These are phyloP conservation scores for Naganishia vaughanmartiniae DNA, from an alignment of 768 basidiomycete species.

Conservation along the genomic window DNA sequence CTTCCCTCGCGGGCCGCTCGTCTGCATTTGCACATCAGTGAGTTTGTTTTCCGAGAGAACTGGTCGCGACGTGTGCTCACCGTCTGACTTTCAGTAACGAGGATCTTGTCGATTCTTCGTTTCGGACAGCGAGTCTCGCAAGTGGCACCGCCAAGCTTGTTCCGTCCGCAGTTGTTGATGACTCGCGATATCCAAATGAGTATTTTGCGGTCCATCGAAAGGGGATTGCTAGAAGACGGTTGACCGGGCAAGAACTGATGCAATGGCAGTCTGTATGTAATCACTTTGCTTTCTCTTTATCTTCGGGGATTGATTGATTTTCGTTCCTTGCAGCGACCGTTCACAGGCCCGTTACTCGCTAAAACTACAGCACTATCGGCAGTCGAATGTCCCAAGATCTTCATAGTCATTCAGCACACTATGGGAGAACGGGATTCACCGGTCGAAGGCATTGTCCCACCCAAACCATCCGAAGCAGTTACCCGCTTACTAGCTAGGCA, in stretches of 20 bases:
- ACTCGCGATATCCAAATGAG: conserved; percentile 31
- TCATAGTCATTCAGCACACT: conserved; percentile 84
- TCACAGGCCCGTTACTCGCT: conserved; percentile 71
- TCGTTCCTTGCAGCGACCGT: conserved; percentile 56
- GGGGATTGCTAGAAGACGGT: conserved; percentile 65
- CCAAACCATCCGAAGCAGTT: conserved; percentile 2
- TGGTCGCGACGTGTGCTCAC: neutral
- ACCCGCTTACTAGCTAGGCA: neutral
- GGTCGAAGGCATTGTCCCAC: conserved; percentile 37
- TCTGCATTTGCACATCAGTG: neutral
- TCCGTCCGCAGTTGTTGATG: neutral
- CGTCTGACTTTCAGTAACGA: neutral
- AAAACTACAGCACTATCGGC: conserved; percentile 60
- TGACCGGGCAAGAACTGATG: conserved; percentile 85
- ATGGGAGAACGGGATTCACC: conserved; percentile 84
- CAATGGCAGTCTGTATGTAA: conserved; percentile 74
- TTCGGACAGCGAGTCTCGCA: neutral
- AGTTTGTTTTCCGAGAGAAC: neutral
- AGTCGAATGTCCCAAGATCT: conserved; percentile 76
- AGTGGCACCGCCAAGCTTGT: neutral
- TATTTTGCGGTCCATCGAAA: conserved; percentile 89
- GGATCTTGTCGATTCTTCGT: neutral
- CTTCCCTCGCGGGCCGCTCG: neutral
- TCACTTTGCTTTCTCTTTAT: neutral
- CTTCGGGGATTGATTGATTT: neutral